phyloP scores from a whole-genome alignment of 805 yeast species.

The Yarrowia deformans region DNA sequence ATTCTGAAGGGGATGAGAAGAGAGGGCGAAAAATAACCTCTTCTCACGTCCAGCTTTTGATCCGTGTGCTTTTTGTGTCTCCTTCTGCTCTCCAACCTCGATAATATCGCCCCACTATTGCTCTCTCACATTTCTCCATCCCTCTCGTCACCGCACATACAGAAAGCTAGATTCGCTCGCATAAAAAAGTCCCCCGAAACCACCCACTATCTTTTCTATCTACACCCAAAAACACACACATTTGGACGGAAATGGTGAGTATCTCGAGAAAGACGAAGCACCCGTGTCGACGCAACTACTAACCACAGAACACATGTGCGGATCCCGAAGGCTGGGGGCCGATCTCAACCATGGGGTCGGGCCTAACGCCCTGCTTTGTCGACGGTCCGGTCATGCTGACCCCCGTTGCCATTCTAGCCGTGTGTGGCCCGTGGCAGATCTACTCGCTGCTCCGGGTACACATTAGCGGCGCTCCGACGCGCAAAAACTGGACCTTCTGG shows the following conservation, averaged over 20 bases:
- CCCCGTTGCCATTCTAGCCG: slow-evolving; percentile 47
- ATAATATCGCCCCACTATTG: too few relatives aligned
- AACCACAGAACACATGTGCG: slow-evolving; percentile 39
- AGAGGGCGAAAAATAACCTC: not conserved
- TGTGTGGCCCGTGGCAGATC: slow-evolving; percentile 48
- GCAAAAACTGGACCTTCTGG: slow-evolving; percentile 44
- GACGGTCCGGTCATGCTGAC: slow-evolving; percentile 50
- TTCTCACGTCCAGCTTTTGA: not conserved
- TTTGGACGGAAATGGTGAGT: slow-evolving; percentile 37
- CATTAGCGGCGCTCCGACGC: slow-evolving; percentile 44
- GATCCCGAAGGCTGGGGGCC: slow-evolving; percentile 52
- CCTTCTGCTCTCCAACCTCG: not conserved
- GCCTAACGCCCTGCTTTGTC: slow-evolving; percentile 52
- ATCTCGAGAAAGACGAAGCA: not conserved
- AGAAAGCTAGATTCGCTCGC: slow-evolving; percentile 30
- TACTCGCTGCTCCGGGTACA: slow-evolving; percentile 41
- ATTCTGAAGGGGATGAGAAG: not conserved
- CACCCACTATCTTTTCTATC: slow-evolving; percentile 2
- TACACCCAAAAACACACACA: slow-evolving; percentile 14
- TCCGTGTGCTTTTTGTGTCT: too few relatives aligned
- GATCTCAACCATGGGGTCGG: slow-evolving; percentile 45
- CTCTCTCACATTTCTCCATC: not conserved
- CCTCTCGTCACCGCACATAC: not conserved
- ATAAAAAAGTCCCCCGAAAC: slow-evolving; percentile 2
- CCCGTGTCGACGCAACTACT: not conserved